Conservation (phyloP, 352 stramenopile species). For the Pythium diclinum region DNA sequence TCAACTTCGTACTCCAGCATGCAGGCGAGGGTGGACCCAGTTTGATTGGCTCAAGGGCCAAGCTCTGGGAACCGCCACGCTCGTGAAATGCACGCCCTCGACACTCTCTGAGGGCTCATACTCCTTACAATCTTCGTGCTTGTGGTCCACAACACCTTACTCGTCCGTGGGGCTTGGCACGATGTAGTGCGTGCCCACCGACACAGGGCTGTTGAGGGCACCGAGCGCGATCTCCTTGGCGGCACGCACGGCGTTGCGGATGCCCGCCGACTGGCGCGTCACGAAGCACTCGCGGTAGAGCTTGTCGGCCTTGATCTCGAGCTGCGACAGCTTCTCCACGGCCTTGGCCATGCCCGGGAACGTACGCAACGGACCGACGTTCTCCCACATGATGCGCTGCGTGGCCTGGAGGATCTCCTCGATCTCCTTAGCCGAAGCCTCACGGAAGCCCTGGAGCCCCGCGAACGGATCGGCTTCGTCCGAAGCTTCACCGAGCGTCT, state of each 20-base stretch:
- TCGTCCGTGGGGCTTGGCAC: conserved; percentile 35
- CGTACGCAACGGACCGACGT: conserved; percentile 90
- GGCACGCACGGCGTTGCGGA: conserved; percentile 88
- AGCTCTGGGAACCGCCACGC: too few relatives aligned
- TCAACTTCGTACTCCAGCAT: neutral
- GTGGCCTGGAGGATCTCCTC: conserved; percentile 60
- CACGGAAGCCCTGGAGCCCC: conserved; percentile 35
- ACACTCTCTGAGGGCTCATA: neutral
- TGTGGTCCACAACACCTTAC: neutral
- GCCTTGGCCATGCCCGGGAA: conserved; percentile 67
- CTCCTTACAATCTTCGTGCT: neutral
- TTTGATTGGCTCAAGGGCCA: too few relatives aligned
- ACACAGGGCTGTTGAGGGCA: conserved; percentile 73
- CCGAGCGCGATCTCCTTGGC: conserved; percentile 86
- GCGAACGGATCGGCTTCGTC: conserved; percentile 39
- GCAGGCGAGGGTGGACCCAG: neutral
- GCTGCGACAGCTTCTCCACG: conserved; percentile 73
- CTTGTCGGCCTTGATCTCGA: conserved; percentile 74
- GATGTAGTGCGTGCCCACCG: conserved; percentile 91
- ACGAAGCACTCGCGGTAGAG: conserved; percentile 69
- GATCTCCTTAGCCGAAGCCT: conserved; percentile 47
- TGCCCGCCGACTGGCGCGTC: conserved; percentile 68
- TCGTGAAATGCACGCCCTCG: neutral
- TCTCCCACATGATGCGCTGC: conserved; percentile 92
- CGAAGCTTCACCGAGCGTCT: conserved; percentile 13